Conservation (phyloP, 2,329 filamentous ascomycete genomes). For the Cryphonectria naterciae region DNA sequence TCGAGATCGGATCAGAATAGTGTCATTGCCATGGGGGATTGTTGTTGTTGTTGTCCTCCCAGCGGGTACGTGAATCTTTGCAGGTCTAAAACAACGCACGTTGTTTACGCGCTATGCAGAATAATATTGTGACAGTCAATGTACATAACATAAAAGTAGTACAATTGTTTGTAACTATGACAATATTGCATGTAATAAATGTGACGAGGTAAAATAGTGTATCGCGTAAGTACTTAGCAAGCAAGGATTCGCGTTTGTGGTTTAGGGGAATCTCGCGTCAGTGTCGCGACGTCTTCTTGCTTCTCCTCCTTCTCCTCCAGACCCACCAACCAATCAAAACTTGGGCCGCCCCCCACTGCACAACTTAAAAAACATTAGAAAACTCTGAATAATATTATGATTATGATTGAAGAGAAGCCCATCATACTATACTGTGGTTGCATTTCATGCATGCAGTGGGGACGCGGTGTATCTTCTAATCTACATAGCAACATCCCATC, state of each 20-base stretch:
- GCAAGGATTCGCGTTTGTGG: slow-evolving; percentile 5
- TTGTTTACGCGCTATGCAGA: neutral
- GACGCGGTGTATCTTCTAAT: neutral
- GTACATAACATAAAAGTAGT: no score
- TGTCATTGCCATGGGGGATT: neutral
- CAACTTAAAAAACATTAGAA: neutral
- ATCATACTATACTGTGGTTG: neutral
- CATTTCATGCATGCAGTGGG: neutral
- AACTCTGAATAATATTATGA: neutral
- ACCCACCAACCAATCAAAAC: neutral
- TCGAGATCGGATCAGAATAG: neutral
- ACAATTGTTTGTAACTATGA: no score
- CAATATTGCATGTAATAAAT: no score
- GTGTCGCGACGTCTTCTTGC: slow-evolving; percentile 1
- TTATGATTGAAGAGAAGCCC: neutral
- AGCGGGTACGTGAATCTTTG: neutral
- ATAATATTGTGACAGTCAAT: neutral
- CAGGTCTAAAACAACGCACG: neutral
- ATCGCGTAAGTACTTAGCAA: neutral
- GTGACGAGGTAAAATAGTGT: no score
- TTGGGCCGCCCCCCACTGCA: neutral
- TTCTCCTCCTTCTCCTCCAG: neutral
- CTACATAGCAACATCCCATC: neutral
- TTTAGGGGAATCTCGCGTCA: neutral
- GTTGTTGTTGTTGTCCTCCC: neutral